Evolutionary conservation across 2,329 filamentous ascomycete species (phyloP).

Genomic region (Fusarium albosuccineum): DNA sequence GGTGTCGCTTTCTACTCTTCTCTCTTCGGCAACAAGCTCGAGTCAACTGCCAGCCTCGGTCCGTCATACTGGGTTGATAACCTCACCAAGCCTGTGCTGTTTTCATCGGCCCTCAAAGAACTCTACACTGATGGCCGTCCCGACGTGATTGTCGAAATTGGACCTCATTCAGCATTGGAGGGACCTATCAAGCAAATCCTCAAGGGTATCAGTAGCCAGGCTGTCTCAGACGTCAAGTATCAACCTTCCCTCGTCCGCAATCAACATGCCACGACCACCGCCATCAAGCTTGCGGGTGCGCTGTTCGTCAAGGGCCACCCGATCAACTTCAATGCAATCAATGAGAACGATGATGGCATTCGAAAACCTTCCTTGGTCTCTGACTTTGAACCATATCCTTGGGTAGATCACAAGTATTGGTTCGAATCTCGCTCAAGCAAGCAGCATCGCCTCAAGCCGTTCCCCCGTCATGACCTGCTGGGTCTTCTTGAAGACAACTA

Average conservation of each 20-base stretch:
- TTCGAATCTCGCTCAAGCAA: conserved; percentile 23
- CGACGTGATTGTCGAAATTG: conserved; percentile 47
- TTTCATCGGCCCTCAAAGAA: conserved; percentile 48
- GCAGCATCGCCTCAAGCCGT: conserved; percentile 16
- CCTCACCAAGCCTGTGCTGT: conserved; percentile 56
- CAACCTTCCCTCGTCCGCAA: conserved; percentile 43
- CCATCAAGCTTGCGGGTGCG: not conserved
- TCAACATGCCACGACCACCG: conserved; percentile 5
- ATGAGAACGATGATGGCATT: not conserved
- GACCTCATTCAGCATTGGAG: conserved; percentile 57
- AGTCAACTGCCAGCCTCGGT: conserved; percentile 52
- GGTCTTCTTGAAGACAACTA: conserved; percentile 11
- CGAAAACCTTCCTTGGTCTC: conserved; percentile 17
- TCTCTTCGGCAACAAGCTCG: conserved; percentile 54
- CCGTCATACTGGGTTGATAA: conserved; percentile 62
- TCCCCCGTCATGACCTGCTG: conserved; percentile 22
- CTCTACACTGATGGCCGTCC: not conserved
- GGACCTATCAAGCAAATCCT: conserved; percentile 53
- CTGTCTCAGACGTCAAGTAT: conserved; percentile 11
- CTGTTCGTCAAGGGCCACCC: conserved; percentile 15
- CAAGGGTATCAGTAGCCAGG: conserved; percentile 22
- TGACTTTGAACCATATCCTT: conserved; percentile 55
- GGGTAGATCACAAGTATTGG: conserved; percentile 52
- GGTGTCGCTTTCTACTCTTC: conserved; percentile 5
- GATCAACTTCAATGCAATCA: conserved; percentile 14